Evolutionary conservation across 1,284 basidiomycete species (phyloP).

Genomic region (Apiotrichum gamsii): DNA sequence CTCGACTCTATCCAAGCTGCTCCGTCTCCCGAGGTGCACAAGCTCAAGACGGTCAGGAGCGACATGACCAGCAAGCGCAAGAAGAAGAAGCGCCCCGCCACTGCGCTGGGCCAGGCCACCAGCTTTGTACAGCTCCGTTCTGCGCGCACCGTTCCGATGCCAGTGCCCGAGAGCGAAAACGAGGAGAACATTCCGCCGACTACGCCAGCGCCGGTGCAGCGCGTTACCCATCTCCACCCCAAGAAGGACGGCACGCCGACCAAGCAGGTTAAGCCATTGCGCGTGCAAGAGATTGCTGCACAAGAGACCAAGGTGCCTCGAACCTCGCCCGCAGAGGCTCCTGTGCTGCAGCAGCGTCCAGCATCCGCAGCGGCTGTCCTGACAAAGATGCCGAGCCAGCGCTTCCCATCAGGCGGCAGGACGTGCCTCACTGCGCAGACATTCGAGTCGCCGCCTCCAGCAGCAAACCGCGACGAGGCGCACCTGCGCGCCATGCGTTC

Average conservation of each 20-base stretch:
- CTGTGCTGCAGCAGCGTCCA: background rate
- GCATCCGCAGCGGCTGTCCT: background rate
- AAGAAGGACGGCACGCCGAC: no score
- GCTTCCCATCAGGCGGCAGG: no score
- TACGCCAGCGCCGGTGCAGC: background rate
- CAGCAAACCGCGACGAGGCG: conserved; percentile 20
- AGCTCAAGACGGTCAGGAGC: conserved; percentile 13
- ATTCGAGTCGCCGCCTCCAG: background rate
- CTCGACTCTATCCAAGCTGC: no score
- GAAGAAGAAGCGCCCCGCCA: conserved; percentile 1
- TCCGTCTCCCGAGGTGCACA: no score
- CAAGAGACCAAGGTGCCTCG: background rate
- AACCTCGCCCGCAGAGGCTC: background rate
- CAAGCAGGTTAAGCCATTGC: background rate
- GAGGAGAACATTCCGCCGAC: background rate
- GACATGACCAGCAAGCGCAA: conserved; percentile 18
- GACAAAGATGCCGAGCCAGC: background rate
- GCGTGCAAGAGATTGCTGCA: background rate
- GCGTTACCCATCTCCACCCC: background rate
- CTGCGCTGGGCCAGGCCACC: conserved; percentile 33
- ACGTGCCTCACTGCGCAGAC: background rate
- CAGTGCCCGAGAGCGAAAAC: background rate
- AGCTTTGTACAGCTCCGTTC: conserved; percentile 7
- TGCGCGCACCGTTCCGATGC: background rate
- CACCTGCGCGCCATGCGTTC: conserved; percentile 33